These are phyloP conservation scores for Ophiognomonia clavigignenti-juglandacearum DNA, from an alignment of 2,329 filamentous ascomycete genomes.

Conservation along the genomic window DNA sequence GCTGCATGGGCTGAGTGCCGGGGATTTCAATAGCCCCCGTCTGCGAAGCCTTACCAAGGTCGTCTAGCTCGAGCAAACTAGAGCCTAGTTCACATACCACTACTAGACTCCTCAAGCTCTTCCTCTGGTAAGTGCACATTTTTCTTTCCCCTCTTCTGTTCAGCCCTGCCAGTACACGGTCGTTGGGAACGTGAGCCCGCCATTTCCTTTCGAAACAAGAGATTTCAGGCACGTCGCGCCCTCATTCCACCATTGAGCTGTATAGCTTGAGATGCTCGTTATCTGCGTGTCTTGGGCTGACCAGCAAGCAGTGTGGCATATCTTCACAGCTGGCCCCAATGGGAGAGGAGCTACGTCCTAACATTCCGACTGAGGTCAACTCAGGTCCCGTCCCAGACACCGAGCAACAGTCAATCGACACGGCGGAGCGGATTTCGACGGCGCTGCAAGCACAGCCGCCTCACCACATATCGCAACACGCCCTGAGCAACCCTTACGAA, in stretches of 20 bases:
- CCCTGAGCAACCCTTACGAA: conserved; percentile 38
- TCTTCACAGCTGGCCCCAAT: conserved; percentile 10
- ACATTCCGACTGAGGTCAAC: conserved; percentile 17
- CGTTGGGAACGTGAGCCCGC: not conserved
- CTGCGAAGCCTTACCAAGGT: too few relatives aligned
- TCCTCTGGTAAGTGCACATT: too few relatives aligned
- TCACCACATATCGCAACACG: conserved; percentile 30
- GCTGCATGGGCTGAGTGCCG: too few relatives aligned
- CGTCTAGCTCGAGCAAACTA: too few relatives aligned
- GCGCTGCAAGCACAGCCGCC: conserved; percentile 26
- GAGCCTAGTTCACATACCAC: too few relatives aligned
- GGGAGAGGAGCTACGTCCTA: conserved; percentile 22
- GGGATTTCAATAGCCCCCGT: too few relatives aligned
- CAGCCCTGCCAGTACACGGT: not conserved
- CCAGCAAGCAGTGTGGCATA: not conserved
- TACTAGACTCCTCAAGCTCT: too few relatives aligned
- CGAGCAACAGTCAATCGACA: conserved; percentile 19
- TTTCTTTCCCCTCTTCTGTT: too few relatives aligned
- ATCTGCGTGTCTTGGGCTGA: conserved; percentile 5
- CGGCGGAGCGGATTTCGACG: conserved; percentile 15
- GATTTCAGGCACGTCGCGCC: conserved; percentile 1
- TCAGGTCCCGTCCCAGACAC: conserved; percentile 21
- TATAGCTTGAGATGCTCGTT: not conserved
- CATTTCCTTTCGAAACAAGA: not conserved
- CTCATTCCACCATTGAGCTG: not conserved